Base-by-base conservation (phyloP, 2,329 filamentous ascomycete genomes). In the Cladophialophora chaetospira region DNA sequence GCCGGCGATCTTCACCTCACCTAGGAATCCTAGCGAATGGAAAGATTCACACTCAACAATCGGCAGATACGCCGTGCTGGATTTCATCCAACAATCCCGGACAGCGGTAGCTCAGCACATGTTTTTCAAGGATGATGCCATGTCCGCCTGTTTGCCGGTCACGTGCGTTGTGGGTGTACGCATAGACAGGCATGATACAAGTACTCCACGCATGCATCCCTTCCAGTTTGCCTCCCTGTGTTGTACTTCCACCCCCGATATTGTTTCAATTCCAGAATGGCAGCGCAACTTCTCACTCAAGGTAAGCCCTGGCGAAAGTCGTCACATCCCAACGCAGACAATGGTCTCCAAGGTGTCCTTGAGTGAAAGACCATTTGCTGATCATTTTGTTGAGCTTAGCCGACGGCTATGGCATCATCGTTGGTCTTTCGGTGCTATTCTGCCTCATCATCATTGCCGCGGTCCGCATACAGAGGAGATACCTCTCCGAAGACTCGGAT, bases 381-480 rank as follows among this genome's bases (percentile, higher is more conserved):
- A n/a, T n/a, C n/a, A n/a, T n/a, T n/a, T n/a, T n/a, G n/a, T n/a
- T n/a, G n/a, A n/a, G n/a, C n/a, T n/a, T n/a, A 51, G 72, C 65
- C 21, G 65, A 67, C 5, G 73, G 71, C 60, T 79, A 80, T 69
- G 77, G 77, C 57, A 68, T 80, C 17, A 72, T 81, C 38, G 72
- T 80, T 55, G 79, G 77, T 5, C 72, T 81, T 4, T 75, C 75
- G 1, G 67, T 80, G 1, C 59, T 76, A 1, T 81, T 81, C 60
- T 77, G 73, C 52, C 67, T 71, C 3, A 72, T 81, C 15, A 79
- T 80, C 57, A 58, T 81, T 5, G 63, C 69, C 4, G 77, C 77
- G 3, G 72, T 80, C 29, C 73, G 73, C 35, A 68, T 80, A 2
- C 78, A 80, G 65, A 75, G 71, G 49, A 60, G 62, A 28, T 77